Evolutionary conservation across 73 alveolate species (phyloP), one percentile per base, ranked within the genome.

Genomic region (Tetrahymena borealis): DNA sequence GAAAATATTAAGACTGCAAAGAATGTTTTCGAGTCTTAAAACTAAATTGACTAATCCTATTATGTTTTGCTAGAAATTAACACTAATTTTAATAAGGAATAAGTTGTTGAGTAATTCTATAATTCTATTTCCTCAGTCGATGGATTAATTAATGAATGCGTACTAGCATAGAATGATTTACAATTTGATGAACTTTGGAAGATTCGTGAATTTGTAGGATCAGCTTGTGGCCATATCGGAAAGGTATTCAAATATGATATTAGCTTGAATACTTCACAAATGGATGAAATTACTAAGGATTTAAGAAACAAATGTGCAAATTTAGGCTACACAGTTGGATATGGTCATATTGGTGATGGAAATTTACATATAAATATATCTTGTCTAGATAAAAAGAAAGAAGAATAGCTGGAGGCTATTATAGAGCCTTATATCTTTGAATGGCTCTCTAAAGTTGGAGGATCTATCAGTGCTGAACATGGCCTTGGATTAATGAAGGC

Each of bases 381-480:
- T 24, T 93, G 90, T 15, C 35, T 79, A 11, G 77, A 36, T 5
- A n/a, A 79, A 12, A 33, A 15, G 0, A 90, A 93, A 39, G 60
- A 79, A 24, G 91, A 93, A n/a, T 60, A 60, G 28, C 85, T 60
- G n/a, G 85, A 60, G 28, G 10, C n/a, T 3, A 3, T 15, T 24
- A 60, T 60, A 0, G 95, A 93, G 90, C 90, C 60, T n/a, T 40
- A 78, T 5, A 38, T 93, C 16, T 39, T 93, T 31, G 91, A 43
- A 32, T 85, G 90, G 33, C 91, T 90, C 20, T 79, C 77, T 32
- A 39, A 39, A 32, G 11, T 13, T 18, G 93, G 93, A 60, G 95
- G 95, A 33, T 79, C 93, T 11, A 93, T 93, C 4, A 93, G 95
- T 85, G 95, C 95, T 85, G 95, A 93, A 90, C 95, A 93, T 93